Evolutionary conservation across 345 rosid species (phyloP), one percentile per base, ranked within the genome.

Genomic region (Lepidium sativum): DNA sequence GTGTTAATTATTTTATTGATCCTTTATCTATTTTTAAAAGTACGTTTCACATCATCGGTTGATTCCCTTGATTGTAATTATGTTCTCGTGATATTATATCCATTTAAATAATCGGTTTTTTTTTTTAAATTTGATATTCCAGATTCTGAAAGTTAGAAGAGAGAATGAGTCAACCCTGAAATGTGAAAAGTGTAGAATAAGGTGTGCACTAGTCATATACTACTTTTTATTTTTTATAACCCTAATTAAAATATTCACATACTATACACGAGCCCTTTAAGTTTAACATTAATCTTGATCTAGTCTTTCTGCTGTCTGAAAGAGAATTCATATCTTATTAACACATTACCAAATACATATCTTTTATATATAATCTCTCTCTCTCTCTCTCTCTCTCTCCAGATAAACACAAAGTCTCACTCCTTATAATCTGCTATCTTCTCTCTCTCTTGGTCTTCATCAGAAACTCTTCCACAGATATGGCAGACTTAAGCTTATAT

Each of bases 401-500:
- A 57, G 51, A 58, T 43, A 72, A 59, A 52, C 68, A 72, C 60
- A 71, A 63, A 63, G 54, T 65, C 49, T 1, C 20, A 4, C 17
- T 41, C 65, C 9, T 41, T 33, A 41, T 40, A 51, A 49, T 38
- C 56, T 44, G 43, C 32, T 18, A 14, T 29, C 43, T 56, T 21
- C 64, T n/a, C 9, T 20, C 43, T 35, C 51, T 38, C 44, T 33
- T 42, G 21, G 39, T 33, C 47, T 31, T 47, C 58, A 11, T 59
- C 21, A 40, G 27, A 48, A 54, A 35, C 40, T 39, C 68, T 35
- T 44, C 48, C 12, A 5, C 0, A 33, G 34, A 73, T 6, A 85
- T 83, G 88, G 83, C 69, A 54, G 71, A 13, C 23, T 57, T 81
- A 60, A 77, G 71, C 58, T 84, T 88, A 48, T 55, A 11, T 21